Evolutionary conservation across 495 filamentous ascomycete species (phyloP), one percentile per base, ranked within the genome.

Genomic region (Margaritispora aquatica): DNA sequence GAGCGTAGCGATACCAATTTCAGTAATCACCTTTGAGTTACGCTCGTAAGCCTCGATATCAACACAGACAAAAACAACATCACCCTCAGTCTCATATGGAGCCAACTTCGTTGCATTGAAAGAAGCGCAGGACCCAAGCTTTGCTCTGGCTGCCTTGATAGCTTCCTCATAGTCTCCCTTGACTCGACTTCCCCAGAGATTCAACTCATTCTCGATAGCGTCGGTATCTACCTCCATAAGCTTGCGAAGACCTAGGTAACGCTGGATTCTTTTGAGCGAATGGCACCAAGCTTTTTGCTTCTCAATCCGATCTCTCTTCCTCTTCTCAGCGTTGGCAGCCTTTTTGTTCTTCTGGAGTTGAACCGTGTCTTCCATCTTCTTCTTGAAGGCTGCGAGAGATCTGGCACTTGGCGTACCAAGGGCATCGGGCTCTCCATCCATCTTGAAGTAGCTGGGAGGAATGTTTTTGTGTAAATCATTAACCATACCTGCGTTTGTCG

Each of bases 1-100:
- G 21, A 98, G 81, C 10, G 80, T 84, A 9, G 90, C 85, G 50
- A 98, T 77, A 31, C 94, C 94, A 54, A 98, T 77, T 68, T 98
- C 94, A 2, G 91, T 96, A 59, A 97, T 74, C 1, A 78, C 65
- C 48, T 74, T 71, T 2, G 78, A 75, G 54, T 83, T 72, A 24
- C 69, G 67, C 71, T 97, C 93, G 61, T 84, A 93, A 8, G 84
- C 82, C 69, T 98, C 94, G 27, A 92, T 68, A 66, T 98, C 93
- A 47, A 96, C 73, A 60, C 79, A 84, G 57, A 96, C 74, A 64
- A 98, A 90, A 22, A 95, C 73, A 1, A 87, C 81, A 5, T 65
- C 66, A 7, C 62, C 29, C 36, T 78, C 74, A 21, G 73, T 62
- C 19, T 77, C 71, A 62, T 82, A 82, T 1, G 74, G 70, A 55